Conservation (phyloP, 148 eudicot genomes). For the Silene latifolia region DNA sequence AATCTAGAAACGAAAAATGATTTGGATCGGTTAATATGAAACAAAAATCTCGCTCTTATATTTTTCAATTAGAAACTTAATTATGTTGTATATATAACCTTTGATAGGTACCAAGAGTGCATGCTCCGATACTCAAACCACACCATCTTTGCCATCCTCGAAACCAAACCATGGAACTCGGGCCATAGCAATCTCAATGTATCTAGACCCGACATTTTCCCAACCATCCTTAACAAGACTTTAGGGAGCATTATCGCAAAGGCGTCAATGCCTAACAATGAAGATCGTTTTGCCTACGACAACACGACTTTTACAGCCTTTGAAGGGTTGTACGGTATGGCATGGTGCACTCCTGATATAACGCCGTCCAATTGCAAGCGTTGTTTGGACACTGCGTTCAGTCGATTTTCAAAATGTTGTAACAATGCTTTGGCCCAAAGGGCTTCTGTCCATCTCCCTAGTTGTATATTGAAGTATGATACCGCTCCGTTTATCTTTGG, state of each 20-base stretch:
- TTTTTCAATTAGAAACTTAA: no score
- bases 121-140: constrained; percentile 21
- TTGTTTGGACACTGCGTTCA: constrained; percentile 2
- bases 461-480: constrained; percentile 9
- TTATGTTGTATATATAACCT: no score
- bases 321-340: constrained; percentile 16
- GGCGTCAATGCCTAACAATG: not conserved
- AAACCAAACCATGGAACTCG: not conserved
- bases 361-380: not conserved
- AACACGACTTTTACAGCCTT: not conserved
- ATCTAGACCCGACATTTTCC: constrained; percentile 13
- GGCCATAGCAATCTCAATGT: not conserved
- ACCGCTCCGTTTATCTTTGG: constrained; percentile 4
- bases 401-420: not conserved
- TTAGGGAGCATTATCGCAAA: constrained; percentile 4
- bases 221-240: constrained; percentile 2
- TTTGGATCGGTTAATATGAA: no score
- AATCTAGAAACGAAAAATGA: no score
- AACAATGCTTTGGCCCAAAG: not conserved
- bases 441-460: not conserved
- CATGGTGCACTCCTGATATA: constrained; percentile 12
- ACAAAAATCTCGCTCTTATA: no score
- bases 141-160: not conserved
- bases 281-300: not conserved
- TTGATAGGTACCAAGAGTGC: constrained; percentile 18